Percentiles rank a stretch among this genome's conserved stretches.
Conservation (phyloP, 306 rosid species). For the Quercus robur region DNA sequence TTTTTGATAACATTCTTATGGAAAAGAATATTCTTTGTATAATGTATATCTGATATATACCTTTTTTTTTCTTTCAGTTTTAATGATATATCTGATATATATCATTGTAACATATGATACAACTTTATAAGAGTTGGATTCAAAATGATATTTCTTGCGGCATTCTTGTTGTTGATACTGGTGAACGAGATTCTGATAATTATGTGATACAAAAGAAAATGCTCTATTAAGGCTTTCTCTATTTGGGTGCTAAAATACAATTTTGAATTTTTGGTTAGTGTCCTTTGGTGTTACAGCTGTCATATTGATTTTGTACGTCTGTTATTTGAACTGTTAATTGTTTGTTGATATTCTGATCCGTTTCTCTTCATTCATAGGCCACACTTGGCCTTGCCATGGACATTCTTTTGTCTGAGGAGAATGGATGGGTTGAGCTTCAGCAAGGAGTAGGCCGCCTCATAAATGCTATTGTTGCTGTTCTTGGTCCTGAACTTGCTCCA, state of each 20-base stretch:
- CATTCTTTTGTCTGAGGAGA: conserved; percentile 89
- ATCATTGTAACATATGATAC: too few species aligned
- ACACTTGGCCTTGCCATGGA: conserved; percentile 97
- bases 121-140: too few species aligned
- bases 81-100: too few species aligned
- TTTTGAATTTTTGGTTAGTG: background rate
- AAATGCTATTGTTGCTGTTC: conserved; percentile 89
- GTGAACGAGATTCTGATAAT: background rate
- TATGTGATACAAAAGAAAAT: background rate
- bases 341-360: conserved; percentile 5
- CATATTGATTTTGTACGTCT: background rate
- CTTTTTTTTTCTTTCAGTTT: too few species aligned
- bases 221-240: background rate
- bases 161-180: background rate
- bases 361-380: conserved; percentile 45
- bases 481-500: conserved; percentile 99
- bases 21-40: too few species aligned
- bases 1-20: too few species aligned
- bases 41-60: too few species aligned
- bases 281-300: background rate
- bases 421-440: conserved; percentile 84
- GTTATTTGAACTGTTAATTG: conserved; percentile 21
- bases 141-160: background rate
- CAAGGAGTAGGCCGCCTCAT: conserved; percentile 96
- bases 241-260: background rate